Evolutionary conservation across 139 green algal species (phyloP).

Genomic region (Dunaliella primolecta): DNA sequence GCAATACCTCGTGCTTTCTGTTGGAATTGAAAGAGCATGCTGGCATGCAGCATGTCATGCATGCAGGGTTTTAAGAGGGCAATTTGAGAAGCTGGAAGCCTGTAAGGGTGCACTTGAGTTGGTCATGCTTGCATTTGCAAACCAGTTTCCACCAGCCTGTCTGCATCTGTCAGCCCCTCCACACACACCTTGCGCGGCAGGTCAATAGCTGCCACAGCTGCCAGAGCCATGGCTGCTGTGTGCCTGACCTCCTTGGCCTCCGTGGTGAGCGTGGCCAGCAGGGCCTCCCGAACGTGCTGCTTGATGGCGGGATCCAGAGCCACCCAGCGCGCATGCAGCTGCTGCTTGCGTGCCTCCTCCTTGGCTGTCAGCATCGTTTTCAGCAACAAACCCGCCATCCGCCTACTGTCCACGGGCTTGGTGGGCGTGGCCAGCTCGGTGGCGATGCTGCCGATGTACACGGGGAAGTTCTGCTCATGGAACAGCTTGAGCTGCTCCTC

Average conservation of each 20-base stretch:
- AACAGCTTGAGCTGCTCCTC: conserved; percentile 79
- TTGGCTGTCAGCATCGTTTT: conserved; percentile 95
- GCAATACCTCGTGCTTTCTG: no score
- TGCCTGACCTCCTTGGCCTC: conserved; percentile 59
- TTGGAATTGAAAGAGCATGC: no score
- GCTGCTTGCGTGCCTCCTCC: conserved; percentile 62
- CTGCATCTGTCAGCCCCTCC: background rate
- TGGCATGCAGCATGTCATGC: no score
- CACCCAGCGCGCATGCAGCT: conserved; percentile 72
- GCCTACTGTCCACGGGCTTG: conserved; percentile 68
- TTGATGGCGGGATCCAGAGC: conserved; percentile 58
- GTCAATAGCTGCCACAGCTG: conserved; percentile 94
- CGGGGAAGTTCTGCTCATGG: conserved; percentile 69
- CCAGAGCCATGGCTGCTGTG: conserved; percentile 83
- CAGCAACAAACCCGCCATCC: conserved; percentile 89
- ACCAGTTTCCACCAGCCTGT: no score
- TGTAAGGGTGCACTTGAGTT: no score
- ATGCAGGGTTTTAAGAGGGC: no score
- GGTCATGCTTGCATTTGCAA: no score
- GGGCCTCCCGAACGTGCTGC: conserved; percentile 69
- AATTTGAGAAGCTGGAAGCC: no score
- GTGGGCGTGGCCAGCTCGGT: conserved; percentile 72
- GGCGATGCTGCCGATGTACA: conserved; percentile 71
- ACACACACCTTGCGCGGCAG: conserved; percentile 51
- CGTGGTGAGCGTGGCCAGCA: conserved; percentile 74